phyloP scores from a whole-genome alignment of 805 yeast species.

The Candida nonsorbophila region DNA sequence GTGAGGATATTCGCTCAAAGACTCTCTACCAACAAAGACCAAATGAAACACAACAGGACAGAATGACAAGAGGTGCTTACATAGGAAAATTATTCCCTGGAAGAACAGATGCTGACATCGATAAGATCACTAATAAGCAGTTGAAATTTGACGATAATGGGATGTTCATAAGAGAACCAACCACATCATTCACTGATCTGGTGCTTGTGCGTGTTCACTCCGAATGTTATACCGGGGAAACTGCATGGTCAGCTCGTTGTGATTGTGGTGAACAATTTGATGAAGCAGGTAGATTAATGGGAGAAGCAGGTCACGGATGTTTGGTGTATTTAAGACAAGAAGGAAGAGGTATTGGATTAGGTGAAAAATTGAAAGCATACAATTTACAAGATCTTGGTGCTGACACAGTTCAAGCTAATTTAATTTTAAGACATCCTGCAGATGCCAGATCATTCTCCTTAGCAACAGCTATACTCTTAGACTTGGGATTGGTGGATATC shows the following conservation, averaged over 20 bases:
- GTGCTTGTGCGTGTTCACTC: conserved; percentile 87
- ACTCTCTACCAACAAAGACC: conserved; percentile 57
- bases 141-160: conserved; percentile 30
- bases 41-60: conserved; percentile 79
- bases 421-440: conserved; percentile 91
- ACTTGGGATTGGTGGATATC: conserved; percentile 68
- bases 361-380: conserved; percentile 94
- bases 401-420: conserved; percentile 95
- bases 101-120: conserved; percentile 62
- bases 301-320: conserved; percentile 81
- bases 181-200: conserved; percentile 33
- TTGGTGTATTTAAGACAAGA: conserved; percentile 95
- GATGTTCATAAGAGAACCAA: conserved; percentile 20
- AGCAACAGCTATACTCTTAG: conserved; percentile 89
- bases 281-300: conserved; percentile 94
- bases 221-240: conserved; percentile 98
- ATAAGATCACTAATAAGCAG: conserved; percentile 21
- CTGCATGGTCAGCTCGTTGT: conserved; percentile 98
- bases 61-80: conserved; percentile 99
- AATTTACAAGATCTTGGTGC: conserved; percentile 97
- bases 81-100: conserved; percentile 90
- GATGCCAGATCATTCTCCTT: conserved; percentile 92
- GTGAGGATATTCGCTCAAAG: conserved; percentile 80
- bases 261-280: conserved; percentile 99
- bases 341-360: conserved; percentile 98